phyloP scores from a whole-genome alignment of 2,329 filamentous ascomycete genomes.

The Neospermospora avenae region DNA sequence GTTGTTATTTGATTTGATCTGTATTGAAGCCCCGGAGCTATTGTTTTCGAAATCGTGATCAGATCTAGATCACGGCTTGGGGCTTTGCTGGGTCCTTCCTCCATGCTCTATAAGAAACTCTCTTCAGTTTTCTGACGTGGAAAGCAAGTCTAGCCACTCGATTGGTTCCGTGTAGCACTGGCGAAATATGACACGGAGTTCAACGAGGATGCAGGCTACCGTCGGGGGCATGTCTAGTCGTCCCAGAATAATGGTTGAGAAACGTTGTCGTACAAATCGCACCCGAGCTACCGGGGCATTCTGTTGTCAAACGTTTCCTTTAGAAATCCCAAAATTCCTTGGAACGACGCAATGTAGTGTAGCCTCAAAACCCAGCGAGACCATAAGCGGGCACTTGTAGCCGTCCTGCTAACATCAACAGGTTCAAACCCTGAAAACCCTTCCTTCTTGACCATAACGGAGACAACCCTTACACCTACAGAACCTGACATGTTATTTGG shows the following conservation, averaged over 20 bases:
- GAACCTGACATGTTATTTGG: neutral
- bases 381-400: too few relatives aligned
- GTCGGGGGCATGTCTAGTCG: neutral
- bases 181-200: neutral
- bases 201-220: neutral
- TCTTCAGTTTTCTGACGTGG: neutral
- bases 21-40: too few relatives aligned
- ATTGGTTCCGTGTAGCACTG: neutral
- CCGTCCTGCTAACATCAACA: too few relatives aligned
- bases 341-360: neutral
- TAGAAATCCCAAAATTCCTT: neutral
- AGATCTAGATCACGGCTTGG: too few relatives aligned
- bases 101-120: neutral
- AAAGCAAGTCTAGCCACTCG: neutral
- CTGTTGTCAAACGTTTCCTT: neutral
- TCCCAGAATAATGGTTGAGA: constrained; percentile 1
- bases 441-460: neutral
- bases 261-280: neutral
- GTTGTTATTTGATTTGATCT: too few relatives aligned
- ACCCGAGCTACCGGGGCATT: neutral
- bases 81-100: neutral
- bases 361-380: too few relatives aligned
- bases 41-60: too few relatives aligned
- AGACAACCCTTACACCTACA: neutral
- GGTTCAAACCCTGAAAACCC: neutral